Conservation (phyloP, 352 stramenopile genomes). For the Phytophthora sp. region DNA sequence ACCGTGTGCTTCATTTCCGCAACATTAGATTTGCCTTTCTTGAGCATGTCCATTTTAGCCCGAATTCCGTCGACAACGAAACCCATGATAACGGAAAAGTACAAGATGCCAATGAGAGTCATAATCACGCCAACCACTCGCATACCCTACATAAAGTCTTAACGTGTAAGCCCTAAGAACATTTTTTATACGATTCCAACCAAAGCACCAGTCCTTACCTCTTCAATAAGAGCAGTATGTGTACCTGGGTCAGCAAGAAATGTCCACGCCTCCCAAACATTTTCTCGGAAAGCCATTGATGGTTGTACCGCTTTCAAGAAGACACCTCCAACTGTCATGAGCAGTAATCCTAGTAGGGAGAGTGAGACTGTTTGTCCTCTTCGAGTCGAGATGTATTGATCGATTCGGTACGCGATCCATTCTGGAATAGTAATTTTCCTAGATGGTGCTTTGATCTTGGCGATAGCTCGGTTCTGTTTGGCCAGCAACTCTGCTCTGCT, state of each 20-base stretch:
- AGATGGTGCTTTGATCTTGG: constrained; percentile 29
- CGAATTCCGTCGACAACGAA: constrained; percentile 90
- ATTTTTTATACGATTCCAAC: too few relatives aligned
- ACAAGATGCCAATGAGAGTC: constrained; percentile 75
- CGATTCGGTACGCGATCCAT: constrained; percentile 56
- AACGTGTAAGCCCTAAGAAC: background rate
- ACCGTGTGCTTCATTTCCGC: constrained; percentile 84
- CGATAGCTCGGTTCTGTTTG: constrained; percentile 28
- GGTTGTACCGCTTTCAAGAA: constrained; percentile 48
- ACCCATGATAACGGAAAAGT: constrained; percentile 91
- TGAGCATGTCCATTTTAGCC: constrained; percentile 88
- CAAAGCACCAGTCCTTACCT: constrained; percentile 30
- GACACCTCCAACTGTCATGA: constrained; percentile 51
- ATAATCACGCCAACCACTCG: constrained; percentile 66
- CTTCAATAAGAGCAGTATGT: constrained; percentile 45
- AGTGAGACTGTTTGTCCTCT: constrained; percentile 59
- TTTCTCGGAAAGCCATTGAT: constrained; percentile 39
- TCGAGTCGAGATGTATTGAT: constrained; percentile 72
- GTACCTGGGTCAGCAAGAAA: constrained; percentile 60
- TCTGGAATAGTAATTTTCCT: constrained; percentile 44
- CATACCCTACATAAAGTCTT: constrained; percentile 37
- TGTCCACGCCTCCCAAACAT: constrained; percentile 69
- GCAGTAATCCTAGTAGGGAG: constrained; percentile 41
- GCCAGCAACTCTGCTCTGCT: constrained; percentile 33
- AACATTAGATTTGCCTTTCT: constrained; percentile 87